Percentiles rank a stretch among this genome's conserved stretches.
Conservation (phyloP, 768 basidiomycete species). For the Nevesoporus exiguus region DNA sequence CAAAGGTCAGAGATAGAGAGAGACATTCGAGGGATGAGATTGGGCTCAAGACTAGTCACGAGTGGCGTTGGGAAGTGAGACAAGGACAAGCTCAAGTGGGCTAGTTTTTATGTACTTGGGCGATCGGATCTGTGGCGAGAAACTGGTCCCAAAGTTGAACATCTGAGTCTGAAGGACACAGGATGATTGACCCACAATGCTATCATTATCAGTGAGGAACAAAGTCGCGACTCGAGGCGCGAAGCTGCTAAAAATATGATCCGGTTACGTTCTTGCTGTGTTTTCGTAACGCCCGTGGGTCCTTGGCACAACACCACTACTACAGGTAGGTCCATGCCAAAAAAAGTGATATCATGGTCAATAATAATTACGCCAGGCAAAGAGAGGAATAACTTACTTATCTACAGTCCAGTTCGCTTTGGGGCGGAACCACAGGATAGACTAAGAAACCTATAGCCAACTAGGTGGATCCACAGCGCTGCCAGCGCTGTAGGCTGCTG, state of each 20-base stretch:
- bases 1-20: neutral
- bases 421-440: no score
- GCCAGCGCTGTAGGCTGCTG: no score
- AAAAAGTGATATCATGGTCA: no score
- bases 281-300: neutral
- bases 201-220: neutral
- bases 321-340: no score
- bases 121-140: neutral
- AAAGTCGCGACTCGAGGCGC: neutral
- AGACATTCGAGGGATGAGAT: constrained; percentile 4
- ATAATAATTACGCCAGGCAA: no score
- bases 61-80: neutral
- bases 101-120: neutral
- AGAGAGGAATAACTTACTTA: no score
- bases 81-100: neutral
- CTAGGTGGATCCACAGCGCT: no score
- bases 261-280: neutral
- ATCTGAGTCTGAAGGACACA: neutral
- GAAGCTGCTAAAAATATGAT: neutral
- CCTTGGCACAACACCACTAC: no score
- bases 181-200: neutral
- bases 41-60: neutral
- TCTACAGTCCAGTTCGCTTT: no score
- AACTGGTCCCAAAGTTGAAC: neutral
- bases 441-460: no score